Base-by-base conservation (phyloP, 805 yeast genomes). In the Sugiyamaella americana region DNA sequence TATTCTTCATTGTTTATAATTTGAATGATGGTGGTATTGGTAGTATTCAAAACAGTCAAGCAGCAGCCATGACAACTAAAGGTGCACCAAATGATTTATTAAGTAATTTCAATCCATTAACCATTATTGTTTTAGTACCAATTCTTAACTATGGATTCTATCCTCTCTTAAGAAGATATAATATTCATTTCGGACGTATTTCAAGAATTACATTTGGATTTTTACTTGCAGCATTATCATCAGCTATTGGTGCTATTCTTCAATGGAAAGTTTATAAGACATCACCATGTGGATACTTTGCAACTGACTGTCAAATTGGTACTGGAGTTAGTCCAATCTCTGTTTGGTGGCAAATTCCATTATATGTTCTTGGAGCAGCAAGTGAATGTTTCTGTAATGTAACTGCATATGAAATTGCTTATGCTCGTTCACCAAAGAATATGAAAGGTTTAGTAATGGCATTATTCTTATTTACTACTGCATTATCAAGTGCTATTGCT, bases 1-100 rank as follows among this genome's bases (percentile, higher is more conserved):
- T 80, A 3, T 75, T 78, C 58, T 77, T 80, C 53, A 84, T 85
- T 51, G 68, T 80, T 49, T 72, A 69, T 61, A 84, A 79, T 59
- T 36, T 51, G 39, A 71, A 72, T 50, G 78, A 75, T 57, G 64
- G 71, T 48, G 79, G 79, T 51, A 65, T 74, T 55, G 77, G 54
- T 26, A 48, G 46, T 23, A 51, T 51, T 17, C 76, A 71, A 57
- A 74, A 70, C 48, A 72, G 78, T 2, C 79, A 75, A 59, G 78
- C 79, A 41, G 78, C 76, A 51, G 68, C 76, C 24, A 74, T 76
- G 80, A 60, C 69, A 8, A 64, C 74, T 24, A 63, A 72, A 24
- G 77, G 78, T 40, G 76, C 76, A 54, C 80, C 80, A 49, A 76
- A 76, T 56, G 80, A 76, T 66, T 68, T 76, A 55, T 73, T 75